These are phyloP conservation scores for Aureobasidium musti DNA, from an alignment of 2,329 filamentous ascomycete species.

Conservation along the genomic window DNA sequence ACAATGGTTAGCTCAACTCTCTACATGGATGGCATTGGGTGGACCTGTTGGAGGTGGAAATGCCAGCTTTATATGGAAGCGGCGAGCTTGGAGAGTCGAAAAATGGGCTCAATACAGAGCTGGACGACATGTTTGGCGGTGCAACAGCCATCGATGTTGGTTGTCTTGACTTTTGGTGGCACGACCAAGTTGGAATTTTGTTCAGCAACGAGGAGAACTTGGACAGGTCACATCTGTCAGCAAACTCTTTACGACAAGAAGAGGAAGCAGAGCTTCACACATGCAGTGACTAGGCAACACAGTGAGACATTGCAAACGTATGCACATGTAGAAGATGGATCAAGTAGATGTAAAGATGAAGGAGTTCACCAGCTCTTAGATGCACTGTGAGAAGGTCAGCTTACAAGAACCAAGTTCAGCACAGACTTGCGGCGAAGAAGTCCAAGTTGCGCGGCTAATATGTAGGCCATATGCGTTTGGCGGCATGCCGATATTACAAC, in stretches of 20 bases:
- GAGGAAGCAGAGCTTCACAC: background rate
- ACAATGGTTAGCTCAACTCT: background rate
- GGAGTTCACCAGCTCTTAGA: background rate
- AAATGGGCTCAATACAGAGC: conserved; percentile 54
- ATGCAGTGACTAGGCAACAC: background rate
- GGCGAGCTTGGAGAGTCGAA: conserved; percentile 56
- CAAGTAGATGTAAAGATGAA: background rate
- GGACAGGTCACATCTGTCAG: background rate
- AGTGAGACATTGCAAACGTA: background rate
- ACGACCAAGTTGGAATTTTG: background rate
- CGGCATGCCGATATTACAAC: background rate
- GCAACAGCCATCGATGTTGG: conserved; percentile 23
- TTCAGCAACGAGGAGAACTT: background rate
- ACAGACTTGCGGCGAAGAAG: background rate
- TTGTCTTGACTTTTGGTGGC: background rate
- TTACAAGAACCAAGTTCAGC: background rate
- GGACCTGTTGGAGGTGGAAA: conserved; percentile 48
- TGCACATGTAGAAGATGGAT: background rate
- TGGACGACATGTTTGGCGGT: conserved; percentile 51
- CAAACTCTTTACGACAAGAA: background rate
- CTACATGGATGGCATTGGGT: conserved; percentile 27
- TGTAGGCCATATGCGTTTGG: conserved; percentile 17
- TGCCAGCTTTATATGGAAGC: conserved; percentile 47
- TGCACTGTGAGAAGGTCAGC: background rate
- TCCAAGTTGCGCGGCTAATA: conserved; percentile 18